Evolutionary conservation across 768 basidiomycete species (phyloP).

Genomic region (Coprinellus micaceus): DNA sequence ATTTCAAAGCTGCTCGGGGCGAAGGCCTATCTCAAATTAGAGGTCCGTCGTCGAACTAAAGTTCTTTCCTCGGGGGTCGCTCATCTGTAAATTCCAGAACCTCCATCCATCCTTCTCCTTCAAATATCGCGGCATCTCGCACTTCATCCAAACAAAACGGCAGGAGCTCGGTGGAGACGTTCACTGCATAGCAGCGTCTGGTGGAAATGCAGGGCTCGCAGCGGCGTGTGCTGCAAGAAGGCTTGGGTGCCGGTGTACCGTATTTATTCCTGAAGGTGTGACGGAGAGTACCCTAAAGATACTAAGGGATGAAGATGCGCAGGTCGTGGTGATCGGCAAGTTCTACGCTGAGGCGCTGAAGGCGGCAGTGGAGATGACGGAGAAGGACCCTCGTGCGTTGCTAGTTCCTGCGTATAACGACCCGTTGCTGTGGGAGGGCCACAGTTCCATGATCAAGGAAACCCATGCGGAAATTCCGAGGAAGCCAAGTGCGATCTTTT

Average conservation of each 20-base stretch:
- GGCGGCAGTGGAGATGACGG: slow-evolving; percentile 45
- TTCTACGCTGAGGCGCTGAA: slow-evolving; percentile 56
- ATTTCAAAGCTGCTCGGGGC: slow-evolving; percentile 52
- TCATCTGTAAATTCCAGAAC: slow-evolving; percentile 40
- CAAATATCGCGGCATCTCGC: slow-evolving; percentile 71
- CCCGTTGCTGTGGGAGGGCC: slow-evolving; percentile 68
- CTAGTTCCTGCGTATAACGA: slow-evolving; percentile 73
- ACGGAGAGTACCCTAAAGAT: slow-evolving; percentile 44
- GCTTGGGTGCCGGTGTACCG: slow-evolving; percentile 57
- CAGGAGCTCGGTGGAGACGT: slow-evolving; percentile 47
- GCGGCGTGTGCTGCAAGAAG: slow-evolving; percentile 58
- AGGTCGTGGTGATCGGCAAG: slow-evolving; percentile 54
- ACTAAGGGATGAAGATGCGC: slow-evolving; percentile 51
- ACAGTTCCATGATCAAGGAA: slow-evolving; percentile 70
- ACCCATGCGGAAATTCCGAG: slow-evolving; percentile 49
- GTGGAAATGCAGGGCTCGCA: slow-evolving; percentile 80
- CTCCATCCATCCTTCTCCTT: slow-evolving; percentile 73
- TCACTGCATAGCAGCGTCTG: slow-evolving; percentile 68
- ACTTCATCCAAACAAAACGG: slow-evolving; percentile 51
- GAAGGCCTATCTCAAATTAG: slow-evolving; percentile 67
- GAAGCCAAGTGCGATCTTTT: slow-evolving; percentile 70
- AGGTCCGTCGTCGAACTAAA: slow-evolving; percentile 39
- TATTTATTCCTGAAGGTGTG: slow-evolving; percentile 60
- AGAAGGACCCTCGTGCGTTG: slow-evolving; percentile 49
- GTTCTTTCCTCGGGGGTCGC: slow-evolving; percentile 1